Base-by-base conservation (phyloP, 1,284 basidiomycete genomes). In the Cutaneotrichosporon daszewskae region DNA sequence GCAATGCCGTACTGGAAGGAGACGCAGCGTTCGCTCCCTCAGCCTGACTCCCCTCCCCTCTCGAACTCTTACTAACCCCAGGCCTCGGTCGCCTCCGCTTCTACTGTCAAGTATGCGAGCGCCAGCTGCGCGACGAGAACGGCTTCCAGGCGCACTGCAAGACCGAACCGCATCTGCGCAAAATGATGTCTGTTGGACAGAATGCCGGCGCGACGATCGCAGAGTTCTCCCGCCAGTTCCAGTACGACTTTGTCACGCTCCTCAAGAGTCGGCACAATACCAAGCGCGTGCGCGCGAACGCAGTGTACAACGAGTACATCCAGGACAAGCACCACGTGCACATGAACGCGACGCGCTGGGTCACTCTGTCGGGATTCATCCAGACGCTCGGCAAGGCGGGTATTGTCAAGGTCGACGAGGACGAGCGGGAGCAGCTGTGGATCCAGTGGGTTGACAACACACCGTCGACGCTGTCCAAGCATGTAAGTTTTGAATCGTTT, bases 341-440 rank as follows among this genome's bases (percentile, higher is more conserved):
- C 74, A 98, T 99, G 95, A 99, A 99, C 72, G 77, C 92, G 5
- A 98, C 95, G 10, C 82, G 88, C 49, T 98, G 95, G 92, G 87
- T 95, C 19, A 95, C 94, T 10, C 77, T 98, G 49, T 87, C 87
- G 11, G 94, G 95, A 62, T 99, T 98, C 59, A 77, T 82, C 60
- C 91, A 94, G 70, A 82, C 92, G 60, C 77, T 99, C 23, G 92
- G 95, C 3, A 78, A 90, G 34, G 77, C 79, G 7, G 94, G 95
- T 27, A 77, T 96, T 37, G 87, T 84, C 4, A 80, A 86, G 54
- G 95, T 96, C 18, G 94, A 98, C 65, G 94, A 98, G 73, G 95
- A 89, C 37, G 94, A 97, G 72, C 91, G 96, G 73, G 94, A 92
- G 3, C 19, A 32, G 10, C 91, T 89, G 82, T 97, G 89, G 71